Base-by-base conservation (phyloP, 73 alveolate species). In the Loxodes magnus region DNA sequence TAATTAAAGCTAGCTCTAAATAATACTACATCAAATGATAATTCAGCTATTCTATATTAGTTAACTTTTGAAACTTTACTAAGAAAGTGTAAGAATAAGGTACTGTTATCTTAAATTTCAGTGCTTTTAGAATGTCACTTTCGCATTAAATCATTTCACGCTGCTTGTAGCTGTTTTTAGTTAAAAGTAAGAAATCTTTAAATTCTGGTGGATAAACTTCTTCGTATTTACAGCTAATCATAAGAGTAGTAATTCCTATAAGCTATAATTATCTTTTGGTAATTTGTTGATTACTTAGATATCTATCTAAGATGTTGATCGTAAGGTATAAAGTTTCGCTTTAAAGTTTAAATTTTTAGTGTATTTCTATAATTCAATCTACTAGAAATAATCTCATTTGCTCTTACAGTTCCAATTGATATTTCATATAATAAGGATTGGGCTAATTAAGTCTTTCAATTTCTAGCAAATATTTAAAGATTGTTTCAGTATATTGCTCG, bases 251-350 rank as follows among this genome's bases (percentile, higher is more conserved):
- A 22, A 76, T 82, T 21, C 89, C 92, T 25, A 83, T 71, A 43
- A 77, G 46, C 51, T 83, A 92, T 31, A 83, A 66, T 42, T 83
- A 60, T 21, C 64, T 54, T 48, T 75, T 77, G 15, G 58, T 37
- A 33, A 74, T 52, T 10, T 49, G 51, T 29, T 71, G 68, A 35
- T 31, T 60, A 36, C 73, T 73, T 17, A 88, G 64, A 66, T 73
- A 90, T 78, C 92, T 66, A 56, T 90, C 98, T 42, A 87, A 62
- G 10, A 77, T 56, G 51, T 68, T 51, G 19, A 90, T 75, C 33
- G 98, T 61, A 29, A 90, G 76, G 51, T 71, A 80, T 20, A 91
- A 76, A 6, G 98, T 87, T 61, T 91, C 98, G 20, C 94, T 92
- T 48, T 83, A 56, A 41, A 91, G 74, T 58, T 87, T 78, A 78